Evolutionary conservation across 768 basidiomycete genomes (phyloP), one percentile per base, ranked within the genome.

Genomic region (Leccinum rimulosum): DNA sequence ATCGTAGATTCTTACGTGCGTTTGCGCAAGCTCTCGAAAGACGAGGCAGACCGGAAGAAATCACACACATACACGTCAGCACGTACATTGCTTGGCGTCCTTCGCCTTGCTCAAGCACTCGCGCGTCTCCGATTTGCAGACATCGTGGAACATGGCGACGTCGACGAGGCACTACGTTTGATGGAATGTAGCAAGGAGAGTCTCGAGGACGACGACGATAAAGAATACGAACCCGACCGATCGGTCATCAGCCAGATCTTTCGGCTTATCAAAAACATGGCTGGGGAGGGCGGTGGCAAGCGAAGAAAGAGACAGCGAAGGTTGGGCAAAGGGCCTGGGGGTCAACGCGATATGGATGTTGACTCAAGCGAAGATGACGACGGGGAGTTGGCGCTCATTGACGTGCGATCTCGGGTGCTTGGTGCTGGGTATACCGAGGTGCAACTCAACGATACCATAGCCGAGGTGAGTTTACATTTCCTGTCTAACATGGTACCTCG

Each of bases 101-200:
- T 99, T 3, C 93, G 97, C 61, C 85, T 99, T 35, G 84, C 96
- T 0, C 97, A 99, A 73, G 95, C 95, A 0, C 87, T 96, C 47
- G 95, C 97, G 1, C 89, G 97, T 17, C 80, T 99, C 28, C 88
- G 96, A 38, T 93, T 88, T 76, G 84, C 90, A 53, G 84, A 89
- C 66, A 76, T 77, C 2, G 97, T 98, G 43, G 86, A 86, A 52
- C 85, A 87, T 57, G 81, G 83, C 40, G 97, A 99, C 70, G 95
- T 99, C 12, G 95, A 98, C 68, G 97, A 98, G 75, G 97, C 97
- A 2, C 79, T 99, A 61, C 87, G 97, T 40, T 78, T 99, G 61
- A 98, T 99, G 95, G 93, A 95, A 59, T 93, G 91, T 65, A 93
- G 91, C 76, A 99, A 98, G 74, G 90, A 92, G 68, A 93, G 88